Evolutionary conservation across 2,329 filamentous ascomycete genomes (phyloP), one percentile per base, ranked within the genome.

Genomic region (Didymosphaeria variabile): DNA sequence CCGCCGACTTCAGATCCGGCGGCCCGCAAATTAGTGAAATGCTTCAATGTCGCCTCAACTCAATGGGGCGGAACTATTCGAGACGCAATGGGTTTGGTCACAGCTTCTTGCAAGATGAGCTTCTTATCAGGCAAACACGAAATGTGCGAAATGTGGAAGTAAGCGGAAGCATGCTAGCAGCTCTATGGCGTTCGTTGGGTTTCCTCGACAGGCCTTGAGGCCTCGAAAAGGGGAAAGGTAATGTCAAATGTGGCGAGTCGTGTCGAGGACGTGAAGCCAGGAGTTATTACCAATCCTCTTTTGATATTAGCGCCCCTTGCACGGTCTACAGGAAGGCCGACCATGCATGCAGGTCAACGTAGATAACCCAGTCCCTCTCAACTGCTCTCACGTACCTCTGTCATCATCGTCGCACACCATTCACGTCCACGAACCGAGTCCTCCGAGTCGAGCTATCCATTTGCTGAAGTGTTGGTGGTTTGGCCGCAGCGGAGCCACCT

Each of bases 241-340:
- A 55, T 45, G 17, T 36, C 8, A 50, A 21, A 13, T 9, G 58
- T 64, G 58, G 54, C 60, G 55, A 58, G 54, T 45, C 19, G 52
- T 46, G 45, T 50, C 50, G 58, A 61, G 32, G 56, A 44, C 61
- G 60, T 51, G 51, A 58, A 63, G 38, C 64, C 64, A 66, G 64
- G 66, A 71, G 70, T 57, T 60, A 70, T 72, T 72, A 73, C 72
- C 71, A 72, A 76, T 75, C 72, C 72, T 63, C 62, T 69, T 72
- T 70, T 57, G 56, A 66, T 64, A 31, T 64, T 77, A 74, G 75
- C 74, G 74, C 64, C 69, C 66, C 67, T 69, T 62, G 70, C 72
- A 74, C 69, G 70, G 70, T 64, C 70, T 69, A 62, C 60, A 62
- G 58, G 55, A 61, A 60, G 58, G 47, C 60, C 67, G 64, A 55